A percentile compares a stretch with the other conserved stretches of the same genome.
These are phyloP conservation scores for Chlorella sorokiniana DNA, from an alignment of 139 green algal species.

Conservation along the genomic window DNA sequence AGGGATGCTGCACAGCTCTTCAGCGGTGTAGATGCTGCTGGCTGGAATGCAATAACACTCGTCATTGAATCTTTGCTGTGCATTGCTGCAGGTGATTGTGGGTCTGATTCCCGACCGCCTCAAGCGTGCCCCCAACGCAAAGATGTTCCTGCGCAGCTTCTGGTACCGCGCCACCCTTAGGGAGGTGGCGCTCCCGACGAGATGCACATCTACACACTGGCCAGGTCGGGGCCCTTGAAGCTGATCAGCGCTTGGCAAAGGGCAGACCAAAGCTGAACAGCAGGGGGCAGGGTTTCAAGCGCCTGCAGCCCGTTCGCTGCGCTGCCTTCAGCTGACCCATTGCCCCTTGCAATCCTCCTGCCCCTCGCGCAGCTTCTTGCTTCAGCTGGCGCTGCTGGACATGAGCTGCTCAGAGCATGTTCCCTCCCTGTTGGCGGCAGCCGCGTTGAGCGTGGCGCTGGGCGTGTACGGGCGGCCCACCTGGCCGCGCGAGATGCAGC, in stretches of 20 bases:
- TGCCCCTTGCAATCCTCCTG: neutral
- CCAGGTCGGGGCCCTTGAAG: conserved; percentile 38
- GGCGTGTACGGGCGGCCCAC: conserved; percentile 46
- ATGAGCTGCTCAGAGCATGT: conserved; percentile 32
- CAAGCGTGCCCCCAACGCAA: conserved; percentile 52
- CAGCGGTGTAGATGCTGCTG: neutral
- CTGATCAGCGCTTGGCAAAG: too few species aligned
- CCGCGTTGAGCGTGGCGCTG: conserved; percentile 52
- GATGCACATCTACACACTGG: conserved; percentile 70
- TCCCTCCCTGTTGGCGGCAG: conserved; percentile 51
- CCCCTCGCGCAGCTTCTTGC: conserved; percentile 54
- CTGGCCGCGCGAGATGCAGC: conserved; percentile 54
- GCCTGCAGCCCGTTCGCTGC: neutral
- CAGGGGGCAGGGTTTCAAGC: too few species aligned
- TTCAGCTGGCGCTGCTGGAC: conserved; percentile 65
- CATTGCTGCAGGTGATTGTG: conserved; percentile 22
- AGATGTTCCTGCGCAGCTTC: conserved; percentile 66
- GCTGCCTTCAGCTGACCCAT: neutral
- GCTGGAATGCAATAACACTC: neutral
- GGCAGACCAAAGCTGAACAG: too few species aligned
- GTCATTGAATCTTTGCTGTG: neutral
- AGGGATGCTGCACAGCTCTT: neutral
- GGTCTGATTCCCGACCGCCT: conserved; percentile 29
- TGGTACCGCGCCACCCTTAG: conserved; percentile 57
- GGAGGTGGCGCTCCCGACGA: conserved; percentile 42